Percentiles rank a stretch among this genome's conserved stretches.
phyloP scores from a whole-genome alignment of 1,284 basidiomycete species.

The Pseudomicrostroma phylloplanum region DNA sequence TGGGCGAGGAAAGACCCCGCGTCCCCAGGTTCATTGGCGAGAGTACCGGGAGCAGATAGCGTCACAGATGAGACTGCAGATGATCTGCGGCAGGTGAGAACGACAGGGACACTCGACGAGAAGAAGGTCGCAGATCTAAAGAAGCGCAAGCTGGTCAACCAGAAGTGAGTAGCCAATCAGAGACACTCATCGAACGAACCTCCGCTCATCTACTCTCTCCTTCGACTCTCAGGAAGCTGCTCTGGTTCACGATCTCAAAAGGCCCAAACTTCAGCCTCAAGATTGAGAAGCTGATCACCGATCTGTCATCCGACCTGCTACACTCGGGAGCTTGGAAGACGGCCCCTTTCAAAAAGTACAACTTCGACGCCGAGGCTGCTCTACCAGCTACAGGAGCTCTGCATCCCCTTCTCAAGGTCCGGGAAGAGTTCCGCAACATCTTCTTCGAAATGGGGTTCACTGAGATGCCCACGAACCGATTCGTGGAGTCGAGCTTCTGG shows the following conservation, averaged over 20 bases:
- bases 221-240: conserved; percentile 68
- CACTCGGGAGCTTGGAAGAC: conserved; percentile 56
- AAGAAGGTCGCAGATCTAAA: conserved; percentile 57
- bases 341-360: conserved; percentile 85
- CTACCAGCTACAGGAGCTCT: conserved; percentile 82
- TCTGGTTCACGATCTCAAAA: conserved; percentile 86
- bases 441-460: conserved; percentile 99
- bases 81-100: conserved; percentile 69
- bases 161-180: conserved; percentile 9
- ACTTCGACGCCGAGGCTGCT: conserved; percentile 92
- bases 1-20: conserved; percentile 86
- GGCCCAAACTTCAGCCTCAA: conserved; percentile 83
- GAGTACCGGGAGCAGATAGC: conserved; percentile 55
- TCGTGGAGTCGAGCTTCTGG: conserved; percentile 98
- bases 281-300: conserved; percentile 93
- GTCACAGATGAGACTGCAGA: conserved; percentile 54
- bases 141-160: conserved; percentile 74
- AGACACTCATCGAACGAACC: not conserved
- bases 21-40: not conserved
- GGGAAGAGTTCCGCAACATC: conserved; percentile 95
- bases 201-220: conserved; percentile 55
- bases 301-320: conserved; percentile 92
- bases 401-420: conserved; percentile 92
- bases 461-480: conserved; percentile 98
- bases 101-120: conserved; percentile 60